Conservation (phyloP, 1,139 yeast species). For the Pichia terricola region DNA sequence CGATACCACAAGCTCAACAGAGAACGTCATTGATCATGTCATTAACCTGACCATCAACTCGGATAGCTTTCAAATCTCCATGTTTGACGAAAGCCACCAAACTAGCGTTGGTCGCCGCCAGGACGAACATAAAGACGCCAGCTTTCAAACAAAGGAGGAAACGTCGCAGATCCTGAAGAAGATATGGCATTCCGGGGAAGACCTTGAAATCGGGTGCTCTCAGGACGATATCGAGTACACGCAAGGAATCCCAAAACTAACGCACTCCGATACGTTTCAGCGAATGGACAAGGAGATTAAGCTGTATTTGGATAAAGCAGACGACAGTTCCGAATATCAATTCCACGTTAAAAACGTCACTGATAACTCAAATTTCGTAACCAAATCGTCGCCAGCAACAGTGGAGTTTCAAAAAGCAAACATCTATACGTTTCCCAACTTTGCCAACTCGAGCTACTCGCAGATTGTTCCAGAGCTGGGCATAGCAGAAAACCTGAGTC, state of each 20-base stretch:
- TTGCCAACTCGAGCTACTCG: constrained; percentile 5
- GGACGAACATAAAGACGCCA: too few species aligned
- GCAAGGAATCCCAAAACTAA: background rate
- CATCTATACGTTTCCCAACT: constrained; percentile 10
- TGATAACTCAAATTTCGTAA: background rate
- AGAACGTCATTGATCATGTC: too few species aligned
- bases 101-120: too few species aligned
- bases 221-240: too few species aligned
- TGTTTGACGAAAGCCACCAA: background rate
- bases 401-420: constrained; percentile 6
- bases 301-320: constrained; percentile 18
- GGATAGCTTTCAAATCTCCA: background rate
- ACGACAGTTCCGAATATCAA: constrained; percentile 22
- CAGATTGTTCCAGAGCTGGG: constrained; percentile 19
- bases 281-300: constrained; percentile 19
- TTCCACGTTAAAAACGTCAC: constrained; percentile 17
- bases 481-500: background rate
- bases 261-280: constrained; percentile 11
- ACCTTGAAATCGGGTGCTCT: too few species aligned
- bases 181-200: too few species aligned
- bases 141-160: too few species aligned
- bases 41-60: too few species aligned
- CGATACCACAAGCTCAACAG: too few species aligned
- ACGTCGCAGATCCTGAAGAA: too few species aligned
- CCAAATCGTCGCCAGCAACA: background rate